A percentile compares a stretch with the other conserved stretches of the same genome.
Conservation (phyloP, 2,329 filamentous ascomycete genomes). For the Colletotrichum tabaci region DNA sequence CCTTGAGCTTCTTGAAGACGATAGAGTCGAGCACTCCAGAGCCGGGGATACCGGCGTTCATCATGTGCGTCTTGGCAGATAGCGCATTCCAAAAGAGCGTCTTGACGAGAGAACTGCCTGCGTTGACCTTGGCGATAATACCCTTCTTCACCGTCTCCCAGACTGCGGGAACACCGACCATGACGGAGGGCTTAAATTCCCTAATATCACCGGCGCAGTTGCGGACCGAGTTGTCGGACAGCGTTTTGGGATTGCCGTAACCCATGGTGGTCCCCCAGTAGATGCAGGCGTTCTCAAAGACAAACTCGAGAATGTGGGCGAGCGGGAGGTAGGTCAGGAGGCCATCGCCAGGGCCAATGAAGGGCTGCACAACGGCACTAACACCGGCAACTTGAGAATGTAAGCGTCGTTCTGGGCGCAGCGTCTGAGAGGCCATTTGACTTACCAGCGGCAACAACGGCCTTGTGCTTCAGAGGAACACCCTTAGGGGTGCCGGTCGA, state of each 20-base stretch:
- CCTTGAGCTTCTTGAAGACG: conserved; percentile 93
- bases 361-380: conserved; percentile 81
- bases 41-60: conserved; percentile 73
- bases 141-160: conserved; percentile 96
- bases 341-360: conserved; percentile 83
- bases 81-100: conserved; percentile 80
- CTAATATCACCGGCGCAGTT: conserved; percentile 92
- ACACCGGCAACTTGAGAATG: conserved; percentile 78
- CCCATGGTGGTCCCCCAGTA: conserved; percentile 92
- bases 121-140: conserved; percentile 82
- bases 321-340: conserved; percentile 88
- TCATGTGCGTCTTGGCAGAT: conserved; percentile 66
- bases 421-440: conserved; percentile 43
- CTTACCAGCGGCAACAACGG: conserved; percentile 81
- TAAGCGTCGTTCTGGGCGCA: background rate
- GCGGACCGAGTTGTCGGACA: conserved; percentile 85
- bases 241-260: conserved; percentile 88
- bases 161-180: conserved; percentile 90
- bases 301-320: conserved; percentile 91
- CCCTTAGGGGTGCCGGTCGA: conserved; percentile 89
- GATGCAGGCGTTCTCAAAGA: conserved; percentile 87
- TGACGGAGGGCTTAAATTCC: conserved; percentile 85
- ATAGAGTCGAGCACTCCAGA: conserved; percentile 80
- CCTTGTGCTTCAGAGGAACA: conserved; percentile 81
- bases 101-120: conserved; percentile 76